A percentile compares a stretch with the other conserved stretches of the same genome.
These are phyloP conservation scores for Aspergillus sp. DNA, from an alignment of 2,329 filamentous ascomycete species.

Conservation along the genomic window DNA sequence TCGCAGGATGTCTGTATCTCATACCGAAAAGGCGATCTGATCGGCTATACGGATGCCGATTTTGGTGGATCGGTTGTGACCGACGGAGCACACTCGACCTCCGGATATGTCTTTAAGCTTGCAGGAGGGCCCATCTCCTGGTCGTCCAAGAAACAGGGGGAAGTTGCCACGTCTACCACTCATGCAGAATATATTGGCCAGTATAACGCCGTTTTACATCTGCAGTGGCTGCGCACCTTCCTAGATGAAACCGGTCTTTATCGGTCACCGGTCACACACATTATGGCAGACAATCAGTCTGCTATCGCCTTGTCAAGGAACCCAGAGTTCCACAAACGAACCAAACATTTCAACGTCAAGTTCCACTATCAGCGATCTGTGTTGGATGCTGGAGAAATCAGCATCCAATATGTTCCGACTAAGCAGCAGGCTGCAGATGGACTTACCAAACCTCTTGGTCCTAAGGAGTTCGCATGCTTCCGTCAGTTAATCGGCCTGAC, in stretches of 20 bases:
- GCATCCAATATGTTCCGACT: slow-evolving; percentile 1
- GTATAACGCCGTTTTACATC: slow-evolving; percentile 11
- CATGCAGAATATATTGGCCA: slow-evolving; percentile 21
- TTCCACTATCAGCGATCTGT: slow-evolving; percentile 1
- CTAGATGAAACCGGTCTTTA: slow-evolving; percentile 1
- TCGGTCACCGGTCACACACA: neutral
- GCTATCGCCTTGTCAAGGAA: slow-evolving; percentile 1
- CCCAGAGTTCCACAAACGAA: slow-evolving; percentile 3
- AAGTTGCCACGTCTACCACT: slow-evolving; percentile 18
- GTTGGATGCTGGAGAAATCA: slow-evolving; percentile 1
- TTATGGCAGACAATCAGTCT: slow-evolving; percentile 1
- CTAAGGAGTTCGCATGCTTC: neutral
- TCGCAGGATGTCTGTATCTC: slow-evolving; percentile 1
- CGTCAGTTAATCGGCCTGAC: neutral
- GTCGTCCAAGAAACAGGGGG: slow-evolving; percentile 19
- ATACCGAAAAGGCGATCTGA: slow-evolving; percentile 1
- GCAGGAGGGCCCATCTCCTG: slow-evolving; percentile 21
- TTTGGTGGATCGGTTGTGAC: slow-evolving; percentile 13
- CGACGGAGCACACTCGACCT: slow-evolving; percentile 16
- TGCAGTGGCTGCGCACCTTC: slow-evolving; percentile 10
- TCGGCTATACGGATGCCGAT: slow-evolving; percentile 12
- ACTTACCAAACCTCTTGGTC: slow-evolving; percentile 1
- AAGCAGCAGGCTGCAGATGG: neutral
- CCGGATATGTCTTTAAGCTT: slow-evolving; percentile 21
- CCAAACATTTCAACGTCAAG: slow-evolving; percentile 4